phyloP scores from a whole-genome alignment of 257 asterid species.

The Nicotiana obtusifolia region DNA sequence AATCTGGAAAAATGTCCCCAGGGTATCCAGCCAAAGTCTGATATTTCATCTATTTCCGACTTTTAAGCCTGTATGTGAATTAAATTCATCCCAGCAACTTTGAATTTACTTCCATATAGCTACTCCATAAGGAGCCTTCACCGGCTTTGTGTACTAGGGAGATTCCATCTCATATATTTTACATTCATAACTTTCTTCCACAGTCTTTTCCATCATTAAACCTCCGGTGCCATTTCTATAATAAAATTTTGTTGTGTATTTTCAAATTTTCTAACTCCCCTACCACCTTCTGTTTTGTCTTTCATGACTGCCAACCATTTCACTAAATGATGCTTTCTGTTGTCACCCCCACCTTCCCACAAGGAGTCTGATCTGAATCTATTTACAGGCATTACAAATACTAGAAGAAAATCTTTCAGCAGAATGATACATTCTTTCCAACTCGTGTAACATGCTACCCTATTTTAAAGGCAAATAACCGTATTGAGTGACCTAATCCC shows the following conservation, averaged over 20 bases:
- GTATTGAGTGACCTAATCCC: neutral
- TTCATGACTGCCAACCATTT: neutral
- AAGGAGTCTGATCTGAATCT: neutral
- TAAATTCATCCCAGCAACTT: neutral
- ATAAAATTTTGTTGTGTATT: neutral
- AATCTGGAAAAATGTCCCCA: neutral
- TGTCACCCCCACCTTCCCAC: neutral
- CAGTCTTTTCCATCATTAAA: neutral
- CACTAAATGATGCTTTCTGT: neutral
- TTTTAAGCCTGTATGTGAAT: neutral
- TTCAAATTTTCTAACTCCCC: neutral
- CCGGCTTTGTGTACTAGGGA: neutral
- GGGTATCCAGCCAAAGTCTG: neutral
- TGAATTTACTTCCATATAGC: neutral
- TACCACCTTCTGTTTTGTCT: neutral
- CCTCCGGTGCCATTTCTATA: neutral
- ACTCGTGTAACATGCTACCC: neutral
- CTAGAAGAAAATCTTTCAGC: neutral
- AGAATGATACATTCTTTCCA: neutral
- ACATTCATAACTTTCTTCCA: neutral
- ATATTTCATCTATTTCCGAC: neutral
- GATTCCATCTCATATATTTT: neutral
- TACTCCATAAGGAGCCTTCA: neutral
- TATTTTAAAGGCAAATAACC: neutral
- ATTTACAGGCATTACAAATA: neutral